These are phyloP conservation scores for Mimosa bimucronata DNA, from an alignment of 306 rosid genomes.

Conservation along the genomic window DNA sequence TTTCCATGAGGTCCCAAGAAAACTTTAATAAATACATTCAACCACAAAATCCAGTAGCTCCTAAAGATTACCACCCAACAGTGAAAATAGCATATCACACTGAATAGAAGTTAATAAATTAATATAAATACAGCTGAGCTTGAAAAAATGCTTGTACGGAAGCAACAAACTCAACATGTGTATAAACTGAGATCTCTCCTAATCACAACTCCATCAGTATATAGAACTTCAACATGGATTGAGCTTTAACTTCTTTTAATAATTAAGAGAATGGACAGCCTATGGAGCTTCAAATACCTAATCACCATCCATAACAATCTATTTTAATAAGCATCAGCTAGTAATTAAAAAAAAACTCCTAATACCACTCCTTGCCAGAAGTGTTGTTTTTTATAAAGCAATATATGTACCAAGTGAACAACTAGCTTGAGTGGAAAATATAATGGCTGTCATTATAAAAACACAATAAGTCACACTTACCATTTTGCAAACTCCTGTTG, in stretches of 20 bases:
- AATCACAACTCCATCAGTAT: too few relatives aligned
- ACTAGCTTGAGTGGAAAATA: background rate
- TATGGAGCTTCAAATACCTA: background rate
- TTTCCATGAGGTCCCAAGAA: too few relatives aligned
- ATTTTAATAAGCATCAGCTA: background rate
- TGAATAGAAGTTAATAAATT: too few relatives aligned
- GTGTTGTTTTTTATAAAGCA: too few relatives aligned
- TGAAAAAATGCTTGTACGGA: too few relatives aligned
- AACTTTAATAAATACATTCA: too few relatives aligned
- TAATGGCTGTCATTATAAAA: background rate
- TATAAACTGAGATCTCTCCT: background rate
- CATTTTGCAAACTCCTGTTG: constrained; percentile 78
- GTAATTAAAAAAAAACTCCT: background rate
- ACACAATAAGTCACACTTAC: constrained; percentile 50
- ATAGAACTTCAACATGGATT: too few relatives aligned
- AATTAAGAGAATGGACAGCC: background rate
- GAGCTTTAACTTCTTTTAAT: background rate
- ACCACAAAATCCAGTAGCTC: background rate
- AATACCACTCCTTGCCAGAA: background rate
- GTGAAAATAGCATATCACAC: background rate
- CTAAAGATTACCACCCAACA: background rate
- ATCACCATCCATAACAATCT: background rate
- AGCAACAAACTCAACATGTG: background rate
- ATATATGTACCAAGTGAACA: background rate
- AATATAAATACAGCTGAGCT: background rate